phyloP scores from a whole-genome alignment of 176 grass and related monocot species.

The Bonia amplexicaulis region DNA sequence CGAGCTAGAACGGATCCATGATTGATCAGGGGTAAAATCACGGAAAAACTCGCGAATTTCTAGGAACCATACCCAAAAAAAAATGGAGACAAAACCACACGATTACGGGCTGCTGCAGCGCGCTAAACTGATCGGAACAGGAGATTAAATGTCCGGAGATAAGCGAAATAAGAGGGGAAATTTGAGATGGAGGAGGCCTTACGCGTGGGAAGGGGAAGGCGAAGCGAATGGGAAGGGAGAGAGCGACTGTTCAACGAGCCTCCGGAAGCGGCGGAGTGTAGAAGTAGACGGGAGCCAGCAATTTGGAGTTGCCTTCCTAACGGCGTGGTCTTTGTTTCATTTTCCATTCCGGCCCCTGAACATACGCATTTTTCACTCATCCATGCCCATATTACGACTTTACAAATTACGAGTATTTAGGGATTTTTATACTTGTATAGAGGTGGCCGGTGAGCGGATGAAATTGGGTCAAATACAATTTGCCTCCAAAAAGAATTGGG shows the following conservation, averaged over 20 bases:
- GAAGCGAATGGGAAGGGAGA: not conserved
- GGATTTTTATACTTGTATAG: too few species aligned
- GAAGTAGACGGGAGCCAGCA: not conserved
- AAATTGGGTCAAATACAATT: too few species aligned
- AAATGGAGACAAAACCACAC: not conserved
- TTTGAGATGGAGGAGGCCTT: not conserved
- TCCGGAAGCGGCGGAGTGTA: not conserved
- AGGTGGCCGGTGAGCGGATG: too few species aligned
- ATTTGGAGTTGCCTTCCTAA: not conserved
- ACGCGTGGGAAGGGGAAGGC: not conserved
- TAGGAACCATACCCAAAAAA: not conserved
- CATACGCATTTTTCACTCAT: not conserved
- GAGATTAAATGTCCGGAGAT: not conserved
- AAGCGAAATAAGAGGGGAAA: not conserved
- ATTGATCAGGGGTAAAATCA: not conserved
- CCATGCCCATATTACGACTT: too few species aligned
- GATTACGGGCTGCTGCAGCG: not conserved
- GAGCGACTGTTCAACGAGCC: not conserved
- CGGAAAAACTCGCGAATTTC: not conserved
- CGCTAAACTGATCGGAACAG: not conserved
- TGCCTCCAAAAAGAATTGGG: too few species aligned
- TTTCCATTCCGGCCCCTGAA: not conserved
- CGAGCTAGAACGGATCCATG: not conserved
- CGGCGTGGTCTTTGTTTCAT: not conserved
- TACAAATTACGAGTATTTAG: too few species aligned